Evolutionary conservation across 164 flowering plant species (phyloP).

Genomic region (Cinnamomum micranthum): DNA sequence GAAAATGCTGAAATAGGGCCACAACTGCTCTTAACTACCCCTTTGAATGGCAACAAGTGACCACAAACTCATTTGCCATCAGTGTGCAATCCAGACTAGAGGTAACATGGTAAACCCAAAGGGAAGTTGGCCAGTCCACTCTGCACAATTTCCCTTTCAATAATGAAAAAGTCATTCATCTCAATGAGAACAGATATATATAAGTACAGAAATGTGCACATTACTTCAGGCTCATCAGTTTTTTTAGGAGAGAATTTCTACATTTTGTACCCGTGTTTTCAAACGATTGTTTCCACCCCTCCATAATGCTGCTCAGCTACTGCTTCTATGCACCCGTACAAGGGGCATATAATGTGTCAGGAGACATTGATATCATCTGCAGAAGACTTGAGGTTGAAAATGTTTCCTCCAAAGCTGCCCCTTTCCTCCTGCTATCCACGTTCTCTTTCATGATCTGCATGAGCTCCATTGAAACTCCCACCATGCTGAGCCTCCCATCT

Average conservation of each 20-base stretch:
- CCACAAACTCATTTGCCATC: too few relatives aligned
- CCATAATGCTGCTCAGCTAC: neutral
- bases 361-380: conserved; percentile 90
- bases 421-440: conserved; percentile 36
- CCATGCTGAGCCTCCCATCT: conserved; percentile 55
- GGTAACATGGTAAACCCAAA: too few relatives aligned
- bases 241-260: neutral
- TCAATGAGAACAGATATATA: neutral
- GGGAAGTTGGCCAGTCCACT: too few relatives aligned
- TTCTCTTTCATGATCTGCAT: conserved; percentile 35
- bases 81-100: too few relatives aligned
- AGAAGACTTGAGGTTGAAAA: conserved; percentile 82
- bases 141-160: neutral
- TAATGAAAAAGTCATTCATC: neutral
- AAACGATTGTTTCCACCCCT: too few relatives aligned
- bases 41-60: too few relatives aligned
- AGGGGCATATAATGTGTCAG: conserved; percentile 57
- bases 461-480: conserved; percentile 59
- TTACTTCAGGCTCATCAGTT: neutral
- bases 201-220: neutral
- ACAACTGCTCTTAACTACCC: too few relatives aligned
- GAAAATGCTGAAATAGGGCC: too few relatives aligned
- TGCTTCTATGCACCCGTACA: conserved; percentile 4
- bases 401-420: conserved; percentile 52
- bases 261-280: neutral